Percentiles rank a stretch among this genome's conserved stretches.
These are phyloP conservation scores for Pisolithus marmoratus DNA, from an alignment of 768 basidiomycete genomes.

Conservation along the genomic window DNA sequence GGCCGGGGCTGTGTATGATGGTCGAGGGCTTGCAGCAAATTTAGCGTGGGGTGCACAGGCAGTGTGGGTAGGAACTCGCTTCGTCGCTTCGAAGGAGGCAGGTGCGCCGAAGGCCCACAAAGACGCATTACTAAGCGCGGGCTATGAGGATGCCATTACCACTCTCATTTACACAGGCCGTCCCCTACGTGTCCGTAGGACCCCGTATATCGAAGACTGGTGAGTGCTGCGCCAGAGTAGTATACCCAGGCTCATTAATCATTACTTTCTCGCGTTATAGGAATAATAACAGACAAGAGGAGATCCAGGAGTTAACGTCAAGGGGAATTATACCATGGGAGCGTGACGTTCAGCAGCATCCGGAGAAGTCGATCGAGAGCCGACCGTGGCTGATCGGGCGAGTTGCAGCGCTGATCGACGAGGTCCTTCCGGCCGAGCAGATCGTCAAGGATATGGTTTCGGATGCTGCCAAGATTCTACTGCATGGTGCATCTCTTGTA, in stretches of 20 bases:
- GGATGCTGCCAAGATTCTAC: constrained; percentile 46
- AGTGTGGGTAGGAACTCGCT: constrained; percentile 87
- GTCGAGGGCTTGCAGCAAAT: constrained; percentile 81
- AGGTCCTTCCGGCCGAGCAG: constrained; percentile 74
- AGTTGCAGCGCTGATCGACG: constrained; percentile 67
- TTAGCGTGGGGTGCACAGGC: constrained; percentile 85
- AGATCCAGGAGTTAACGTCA: constrained; percentile 78
- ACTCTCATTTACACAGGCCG: constrained; percentile 91
- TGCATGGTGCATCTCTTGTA: constrained; percentile 34
- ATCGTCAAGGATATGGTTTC: constrained; percentile 80
- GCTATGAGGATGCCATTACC: constrained; percentile 73
- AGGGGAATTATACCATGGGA: constrained; percentile 79
- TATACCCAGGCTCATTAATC: background rate
- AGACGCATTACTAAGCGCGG: constrained; percentile 62
- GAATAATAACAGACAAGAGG: constrained; percentile 71
- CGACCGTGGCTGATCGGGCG: constrained; percentile 81
- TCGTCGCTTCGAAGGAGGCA: constrained; percentile 79
- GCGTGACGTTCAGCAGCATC: constrained; percentile 69
- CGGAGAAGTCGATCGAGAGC: constrained; percentile 66
- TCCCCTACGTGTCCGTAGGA: constrained; percentile 79
- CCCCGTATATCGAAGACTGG: constrained; percentile 84
- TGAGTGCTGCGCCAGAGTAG: constrained; percentile 24
- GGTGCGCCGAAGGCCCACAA: constrained; percentile 82
- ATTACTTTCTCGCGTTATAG: constrained; percentile 30
- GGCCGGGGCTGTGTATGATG: constrained; percentile 89